Percentiles rank a stretch among this genome's conserved stretches.
These are phyloP conservation scores for Talaromyces sp. DNA, from an alignment of 2,329 filamentous ascomycete genomes.

Conservation along the genomic window DNA sequence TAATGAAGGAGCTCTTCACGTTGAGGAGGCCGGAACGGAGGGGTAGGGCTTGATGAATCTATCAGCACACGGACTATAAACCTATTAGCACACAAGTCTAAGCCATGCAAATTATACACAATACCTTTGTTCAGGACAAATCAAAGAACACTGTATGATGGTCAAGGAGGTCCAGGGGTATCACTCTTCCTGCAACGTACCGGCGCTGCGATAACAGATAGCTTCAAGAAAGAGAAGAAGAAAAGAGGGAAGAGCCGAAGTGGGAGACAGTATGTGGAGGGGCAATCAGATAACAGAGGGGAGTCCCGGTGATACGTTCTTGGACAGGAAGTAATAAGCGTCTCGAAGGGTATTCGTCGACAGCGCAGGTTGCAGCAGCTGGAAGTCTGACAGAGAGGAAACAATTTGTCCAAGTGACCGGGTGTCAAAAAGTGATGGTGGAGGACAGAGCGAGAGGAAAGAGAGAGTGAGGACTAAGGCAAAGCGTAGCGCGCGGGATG, in stretches of 20 bases:
- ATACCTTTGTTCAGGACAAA: conserved; percentile 3
- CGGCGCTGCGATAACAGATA: conserved; percentile 6
- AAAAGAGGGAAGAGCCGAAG: neutral
- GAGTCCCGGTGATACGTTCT: neutral
- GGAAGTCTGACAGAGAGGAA: neutral
- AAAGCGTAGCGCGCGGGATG: conserved; percentile 5
- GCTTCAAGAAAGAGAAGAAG: neutral
- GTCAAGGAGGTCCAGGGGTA: neutral
- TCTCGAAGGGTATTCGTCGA: neutral
- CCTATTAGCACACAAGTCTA: neutral
- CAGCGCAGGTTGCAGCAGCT: neutral
- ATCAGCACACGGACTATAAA: neutral
- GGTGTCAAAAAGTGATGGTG: neutral
- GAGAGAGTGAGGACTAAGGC: neutral
- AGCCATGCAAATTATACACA: neutral
- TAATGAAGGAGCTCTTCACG: neutral
- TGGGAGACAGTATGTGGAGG: conserved; percentile 1
- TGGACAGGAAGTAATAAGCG: neutral
- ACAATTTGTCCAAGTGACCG: neutral
- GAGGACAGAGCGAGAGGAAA: neutral
- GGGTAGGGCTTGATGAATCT: neutral
- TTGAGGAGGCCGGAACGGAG: neutral
- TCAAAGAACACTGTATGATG: neutral
- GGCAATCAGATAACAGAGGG: neutral
- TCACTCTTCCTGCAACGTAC: conserved; percentile 9